Conservation (phyloP, 768 basidiomycete species). For the Boletus huronensis region DNA sequence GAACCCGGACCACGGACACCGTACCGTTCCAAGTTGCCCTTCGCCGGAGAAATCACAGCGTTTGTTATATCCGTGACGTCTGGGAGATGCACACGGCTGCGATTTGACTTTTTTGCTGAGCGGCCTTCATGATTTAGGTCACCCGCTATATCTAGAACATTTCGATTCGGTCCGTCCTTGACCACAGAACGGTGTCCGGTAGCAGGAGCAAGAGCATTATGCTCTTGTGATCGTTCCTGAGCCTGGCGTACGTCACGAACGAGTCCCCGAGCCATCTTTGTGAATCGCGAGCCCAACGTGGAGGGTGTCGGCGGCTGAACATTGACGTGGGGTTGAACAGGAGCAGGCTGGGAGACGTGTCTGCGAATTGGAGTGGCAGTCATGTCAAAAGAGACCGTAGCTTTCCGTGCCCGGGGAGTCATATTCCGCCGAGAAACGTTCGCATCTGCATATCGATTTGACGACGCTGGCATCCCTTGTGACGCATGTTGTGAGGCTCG, state of each 20-base stretch:
- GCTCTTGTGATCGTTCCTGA: slow-evolving; percentile 19
- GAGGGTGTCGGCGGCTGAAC: slow-evolving; percentile 64
- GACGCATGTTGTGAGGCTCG: slow-evolving; percentile 22
- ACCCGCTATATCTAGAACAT: slow-evolving; percentile 8
- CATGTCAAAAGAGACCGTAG: slow-evolving; percentile 28
- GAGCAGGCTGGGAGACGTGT: slow-evolving; percentile 16
- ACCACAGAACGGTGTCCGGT: slow-evolving; percentile 1
- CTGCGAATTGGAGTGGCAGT: slow-evolving; percentile 27
- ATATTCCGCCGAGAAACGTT: slow-evolving; percentile 21
- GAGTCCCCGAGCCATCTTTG: slow-evolving; percentile 54
- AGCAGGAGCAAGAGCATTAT: slow-evolving; percentile 1
- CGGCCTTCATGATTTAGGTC: slow-evolving; percentile 10
- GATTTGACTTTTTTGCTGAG: slow-evolving; percentile 23
- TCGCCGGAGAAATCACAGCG: slow-evolving; percentile 73
- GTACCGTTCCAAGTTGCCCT: slow-evolving; percentile 48
- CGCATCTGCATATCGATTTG: slow-evolving; percentile 14
- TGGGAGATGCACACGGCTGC: slow-evolving; percentile 57
- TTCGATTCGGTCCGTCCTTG: slow-evolving; percentile 31
- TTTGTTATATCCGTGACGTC: slow-evolving; percentile 83
- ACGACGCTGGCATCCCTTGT: slow-evolving; percentile 9
- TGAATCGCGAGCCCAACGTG: slow-evolving; percentile 52
- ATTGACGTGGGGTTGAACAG: slow-evolving; percentile 46
- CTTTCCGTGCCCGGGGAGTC: slow-evolving; percentile 34
- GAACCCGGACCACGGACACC: slow-evolving; percentile 44
- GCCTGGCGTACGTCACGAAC: slow-evolving; percentile 52